Percentiles rank a stretch among this genome's conserved stretches.
Evolutionary conservation across 441 rosid genomes (phyloP).

Genomic region (Manihot esculenta): DNA sequence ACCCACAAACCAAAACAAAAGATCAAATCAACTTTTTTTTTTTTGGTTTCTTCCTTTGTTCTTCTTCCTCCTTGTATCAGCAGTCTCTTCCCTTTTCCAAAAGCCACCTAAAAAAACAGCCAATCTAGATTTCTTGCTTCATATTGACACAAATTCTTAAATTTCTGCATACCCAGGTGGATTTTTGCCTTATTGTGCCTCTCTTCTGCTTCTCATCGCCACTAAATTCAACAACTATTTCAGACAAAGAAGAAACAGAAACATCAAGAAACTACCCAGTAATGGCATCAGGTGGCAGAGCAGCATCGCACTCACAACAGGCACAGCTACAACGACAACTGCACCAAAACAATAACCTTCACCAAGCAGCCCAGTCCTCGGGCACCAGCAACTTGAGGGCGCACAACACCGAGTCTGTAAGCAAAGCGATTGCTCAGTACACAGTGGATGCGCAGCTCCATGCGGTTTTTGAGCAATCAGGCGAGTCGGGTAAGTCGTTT

Average conservation of each 20-base stretch:
- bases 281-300: conserved; percentile 48
- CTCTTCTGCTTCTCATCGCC: background rate
- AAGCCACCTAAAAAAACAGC: background rate
- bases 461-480: conserved; percentile 88
- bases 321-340: conserved; percentile 12
- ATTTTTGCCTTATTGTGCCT: background rate
- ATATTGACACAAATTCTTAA: background rate
- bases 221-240: background rate
- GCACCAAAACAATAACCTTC: conserved; percentile 23
- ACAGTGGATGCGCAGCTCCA: conserved; percentile 94
- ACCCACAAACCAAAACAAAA: background rate
- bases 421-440: conserved; percentile 94
- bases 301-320: conserved; percentile 16
- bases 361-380: conserved; percentile 46
- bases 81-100: conserved; percentile 10
- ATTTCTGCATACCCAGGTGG: background rate
- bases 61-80: background rate
- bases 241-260: background rate
- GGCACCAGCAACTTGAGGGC: conserved; percentile 42
- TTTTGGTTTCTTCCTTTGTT: background rate
- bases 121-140: background rate
- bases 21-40: background rate
- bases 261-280: background rate
- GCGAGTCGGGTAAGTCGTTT: conserved; percentile 85
- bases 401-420: conserved; percentile 45